Conservation (phyloP, 1,284 basidiomycete genomes). For the Ganoderma multipileum region DNA sequence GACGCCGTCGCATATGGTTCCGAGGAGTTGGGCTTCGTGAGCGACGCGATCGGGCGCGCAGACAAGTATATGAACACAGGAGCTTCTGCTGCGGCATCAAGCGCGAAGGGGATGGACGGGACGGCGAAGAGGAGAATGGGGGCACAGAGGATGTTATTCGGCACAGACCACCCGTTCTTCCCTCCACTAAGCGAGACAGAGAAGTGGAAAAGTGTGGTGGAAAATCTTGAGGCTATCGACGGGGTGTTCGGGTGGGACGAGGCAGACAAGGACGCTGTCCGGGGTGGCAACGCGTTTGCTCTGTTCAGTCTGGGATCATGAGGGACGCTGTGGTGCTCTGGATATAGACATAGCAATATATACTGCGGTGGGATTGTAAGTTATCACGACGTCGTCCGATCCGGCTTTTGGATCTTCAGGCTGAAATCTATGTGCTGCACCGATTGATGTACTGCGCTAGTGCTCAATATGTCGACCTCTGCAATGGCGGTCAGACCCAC, state of each 20-base stretch:
- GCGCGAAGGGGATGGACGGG: conserved; percentile 23
- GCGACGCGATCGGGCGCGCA: conserved; percentile 71
- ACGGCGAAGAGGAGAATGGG: conserved; percentile 39
- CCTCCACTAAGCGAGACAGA: conserved; percentile 74
- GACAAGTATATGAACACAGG: conserved; percentile 52
- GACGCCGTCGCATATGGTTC: conserved; percentile 87
- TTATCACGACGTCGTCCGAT: conserved; percentile 13
- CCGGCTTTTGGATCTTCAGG: conserved; percentile 84
- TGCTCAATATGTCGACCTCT: conserved; percentile 96
- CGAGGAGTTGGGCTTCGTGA: conserved; percentile 82
- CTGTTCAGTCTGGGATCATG: conserved; percentile 55
- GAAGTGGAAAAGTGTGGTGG: conserved; percentile 84
- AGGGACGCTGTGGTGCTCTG: neutral
- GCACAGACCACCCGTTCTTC: conserved; percentile 92
- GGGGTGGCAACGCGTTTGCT: conserved; percentile 73
- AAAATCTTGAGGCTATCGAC: conserved; percentile 82
- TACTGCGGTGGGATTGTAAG: neutral
- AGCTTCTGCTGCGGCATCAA: conserved; percentile 39
- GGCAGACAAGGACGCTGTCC: conserved; percentile 67
- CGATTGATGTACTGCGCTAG: conserved; percentile 91
- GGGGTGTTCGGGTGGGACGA: conserved; percentile 67
- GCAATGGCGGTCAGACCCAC: conserved; percentile 22
- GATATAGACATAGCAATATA: neutral
- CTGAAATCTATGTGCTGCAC: conserved; percentile 94
- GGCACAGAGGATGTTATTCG: conserved; percentile 75